Conservation (phyloP, 2,329 filamentous ascomycete genomes). For the Escovopsis sp. region DNA sequence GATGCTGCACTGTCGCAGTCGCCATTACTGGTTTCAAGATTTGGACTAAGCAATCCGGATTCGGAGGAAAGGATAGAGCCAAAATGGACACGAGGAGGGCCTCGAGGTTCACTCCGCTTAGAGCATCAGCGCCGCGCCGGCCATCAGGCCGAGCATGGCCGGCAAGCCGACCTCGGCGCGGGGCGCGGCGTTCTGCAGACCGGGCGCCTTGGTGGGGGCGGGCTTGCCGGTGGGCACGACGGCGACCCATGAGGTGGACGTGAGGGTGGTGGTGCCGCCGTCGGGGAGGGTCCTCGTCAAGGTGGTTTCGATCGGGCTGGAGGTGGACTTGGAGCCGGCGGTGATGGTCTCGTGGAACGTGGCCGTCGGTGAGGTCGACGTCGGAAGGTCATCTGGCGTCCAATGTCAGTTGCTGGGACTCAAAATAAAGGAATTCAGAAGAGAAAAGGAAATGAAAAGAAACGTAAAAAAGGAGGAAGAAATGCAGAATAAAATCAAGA, state of each 20-base stretch:
- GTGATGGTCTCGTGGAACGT: slow-evolving; percentile 17
- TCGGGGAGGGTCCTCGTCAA: slow-evolving; percentile 31
- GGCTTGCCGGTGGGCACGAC: slow-evolving; percentile 22
- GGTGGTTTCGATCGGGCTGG: slow-evolving; percentile 22
- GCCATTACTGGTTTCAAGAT: no score
- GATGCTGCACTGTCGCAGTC: slow-evolving; percentile 4
- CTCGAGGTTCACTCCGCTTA: slow-evolving; percentile 6
- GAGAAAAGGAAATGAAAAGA: no score
- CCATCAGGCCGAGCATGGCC: slow-evolving; percentile 14
- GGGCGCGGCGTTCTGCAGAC: slow-evolving; percentile 23
- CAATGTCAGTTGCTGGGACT: neutral
- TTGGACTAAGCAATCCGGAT: no score
- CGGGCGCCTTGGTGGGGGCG: slow-evolving; percentile 15
- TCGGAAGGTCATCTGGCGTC: neutral
- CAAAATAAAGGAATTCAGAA: neutral
- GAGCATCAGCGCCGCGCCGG: slow-evolving; percentile 15
- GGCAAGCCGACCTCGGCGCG: slow-evolving; percentile 12
- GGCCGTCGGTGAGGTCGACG: slow-evolving; percentile 6
- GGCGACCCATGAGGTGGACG: slow-evolving; percentile 34
- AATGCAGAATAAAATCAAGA: no score
- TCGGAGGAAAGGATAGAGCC: neutral
- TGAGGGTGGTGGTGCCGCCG: slow-evolving; percentile 30
- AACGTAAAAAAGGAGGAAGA: no score
- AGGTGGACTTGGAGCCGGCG: slow-evolving; percentile 19
- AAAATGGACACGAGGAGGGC: neutral